A percentile compares a stretch with the other conserved stretches of the same genome.
phyloP scores from a whole-genome alignment of 768 basidiomycete species.

The Russula lepida region DNA sequence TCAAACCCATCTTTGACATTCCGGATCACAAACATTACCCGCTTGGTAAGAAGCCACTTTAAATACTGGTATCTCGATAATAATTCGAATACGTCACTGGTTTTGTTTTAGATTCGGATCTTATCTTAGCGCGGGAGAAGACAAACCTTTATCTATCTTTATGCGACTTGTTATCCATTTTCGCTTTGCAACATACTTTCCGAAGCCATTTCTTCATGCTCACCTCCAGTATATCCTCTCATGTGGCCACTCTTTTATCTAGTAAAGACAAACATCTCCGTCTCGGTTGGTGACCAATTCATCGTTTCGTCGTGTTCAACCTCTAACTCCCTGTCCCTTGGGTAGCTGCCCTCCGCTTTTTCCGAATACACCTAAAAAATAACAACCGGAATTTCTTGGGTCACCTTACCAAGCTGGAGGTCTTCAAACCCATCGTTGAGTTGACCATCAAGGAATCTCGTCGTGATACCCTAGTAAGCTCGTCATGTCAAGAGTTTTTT shows the following conservation, averaged over 20 bases:
- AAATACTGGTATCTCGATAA: neutral
- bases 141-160: conserved; percentile 82
- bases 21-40: conserved; percentile 50
- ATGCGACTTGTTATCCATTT: conserved; percentile 85
- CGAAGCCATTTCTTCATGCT: conserved; percentile 87
- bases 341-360: conserved; percentile 85
- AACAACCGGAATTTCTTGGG: conserved; percentile 68
- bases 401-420: conserved; percentile 77
- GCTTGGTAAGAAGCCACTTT: conserved; percentile 20
- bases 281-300: conserved; percentile 54
- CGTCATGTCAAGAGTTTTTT: conserved; percentile 93
- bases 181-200: conserved; percentile 82
- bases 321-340: neutral
- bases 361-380: conserved; percentile 74
- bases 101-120: conserved; percentile 37
- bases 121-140: conserved; percentile 60
- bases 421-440: conserved; percentile 76
- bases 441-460: conserved; percentile 75
- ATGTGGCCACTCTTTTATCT: conserved; percentile 69
- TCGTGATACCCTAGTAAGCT: conserved; percentile 87
- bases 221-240: conserved; percentile 64
- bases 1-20: conserved; percentile 69
- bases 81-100: conserved; percentile 1
- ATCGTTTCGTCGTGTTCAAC: conserved; percentile 14
- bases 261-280: conserved; percentile 87